phyloP scores from a whole-genome alignment of 164 flowering plant species.

The Houttuynia cordata region DNA sequence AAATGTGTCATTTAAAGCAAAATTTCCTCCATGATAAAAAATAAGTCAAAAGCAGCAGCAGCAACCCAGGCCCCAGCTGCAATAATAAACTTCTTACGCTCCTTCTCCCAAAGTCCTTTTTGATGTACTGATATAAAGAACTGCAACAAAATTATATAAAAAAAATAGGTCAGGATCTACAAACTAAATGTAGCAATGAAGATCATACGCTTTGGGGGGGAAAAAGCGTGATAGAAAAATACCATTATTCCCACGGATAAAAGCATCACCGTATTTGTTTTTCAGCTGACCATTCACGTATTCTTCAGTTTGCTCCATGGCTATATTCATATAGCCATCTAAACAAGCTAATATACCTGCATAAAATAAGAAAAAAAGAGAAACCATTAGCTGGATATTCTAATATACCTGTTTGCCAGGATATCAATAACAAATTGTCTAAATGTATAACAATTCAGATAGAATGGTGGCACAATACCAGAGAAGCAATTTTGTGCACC shows the following conservation, averaged over 20 bases:
- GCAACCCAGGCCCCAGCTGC: neutral
- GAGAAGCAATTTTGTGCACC: too few species aligned
- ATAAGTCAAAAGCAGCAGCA: neutral
- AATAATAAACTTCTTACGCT: slow-evolving; percentile 19
- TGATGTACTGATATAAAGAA: slow-evolving; percentile 85
- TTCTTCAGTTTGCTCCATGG: slow-evolving; percentile 99
- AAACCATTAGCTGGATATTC: neutral
- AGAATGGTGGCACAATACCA: too few species aligned
- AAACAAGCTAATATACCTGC: slow-evolving; percentile 91
- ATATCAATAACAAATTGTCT: too few species aligned
- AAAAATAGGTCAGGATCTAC: neutral
- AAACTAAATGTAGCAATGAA: too few species aligned
- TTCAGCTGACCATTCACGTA: slow-evolving; percentile 96
- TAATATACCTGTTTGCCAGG: neutral
- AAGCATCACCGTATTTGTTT: slow-evolving; percentile 98
- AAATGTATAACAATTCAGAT: too few species aligned
- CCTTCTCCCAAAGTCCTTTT: slow-evolving; percentile 84
- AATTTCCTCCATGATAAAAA: too few species aligned
- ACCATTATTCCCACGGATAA: slow-evolving; percentile 96
- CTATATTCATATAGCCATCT: slow-evolving; percentile 98
- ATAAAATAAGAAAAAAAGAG: neutral
- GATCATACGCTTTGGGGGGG: too few species aligned
- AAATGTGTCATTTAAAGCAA: too few species aligned
- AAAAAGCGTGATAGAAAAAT: slow-evolving; percentile 3
- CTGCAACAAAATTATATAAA: slow-evolving; percentile 33